Conservation (phyloP, 768 basidiomycete genomes). For the Naganishia vaughanmartiniae region DNA sequence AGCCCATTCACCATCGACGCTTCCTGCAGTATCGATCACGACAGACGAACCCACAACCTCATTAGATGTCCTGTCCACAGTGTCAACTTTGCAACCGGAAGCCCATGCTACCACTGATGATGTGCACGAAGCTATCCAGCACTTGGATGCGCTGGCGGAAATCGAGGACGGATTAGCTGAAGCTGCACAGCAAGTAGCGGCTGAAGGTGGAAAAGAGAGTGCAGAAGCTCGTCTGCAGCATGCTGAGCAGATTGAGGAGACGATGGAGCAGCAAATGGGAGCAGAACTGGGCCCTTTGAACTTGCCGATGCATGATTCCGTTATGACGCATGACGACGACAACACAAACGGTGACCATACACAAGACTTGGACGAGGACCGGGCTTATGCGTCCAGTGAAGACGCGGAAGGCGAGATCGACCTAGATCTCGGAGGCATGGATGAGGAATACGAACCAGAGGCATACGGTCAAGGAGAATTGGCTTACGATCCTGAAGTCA, state of each 20-base stretch:
- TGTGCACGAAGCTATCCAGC: constrained; percentile 26
- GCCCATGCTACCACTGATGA: constrained; percentile 23
- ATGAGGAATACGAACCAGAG: constrained; percentile 18
- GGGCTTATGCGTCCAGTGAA: constrained; percentile 21
- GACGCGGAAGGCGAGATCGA: constrained; percentile 32
- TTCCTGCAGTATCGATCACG: background rate
- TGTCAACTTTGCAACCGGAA: constrained; percentile 24
- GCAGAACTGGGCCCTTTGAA: background rate
- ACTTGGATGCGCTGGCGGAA: constrained; percentile 20
- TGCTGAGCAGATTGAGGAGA: constrained; percentile 19
- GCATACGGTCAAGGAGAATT: constrained; percentile 1
- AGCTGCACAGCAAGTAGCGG: constrained; percentile 8
- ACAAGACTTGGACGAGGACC: background rate
- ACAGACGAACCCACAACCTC: background rate
- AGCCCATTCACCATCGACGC: background rate
- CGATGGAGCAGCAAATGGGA: constrained; percentile 13
- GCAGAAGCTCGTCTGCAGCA: constrained; percentile 9
- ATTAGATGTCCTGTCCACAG: constrained; percentile 18
- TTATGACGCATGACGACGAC: background rate
- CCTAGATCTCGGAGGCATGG: constrained; percentile 23
- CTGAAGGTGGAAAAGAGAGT: background rate
- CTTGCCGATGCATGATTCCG: background rate
- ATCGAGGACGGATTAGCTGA: constrained; percentile 25
- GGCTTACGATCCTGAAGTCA: background rate
- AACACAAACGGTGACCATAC: background rate